Evolutionary conservation across 1,284 basidiomycete species (phyloP), one percentile per base, ranked within the genome.

Genomic region (Dichomitus squalens): DNA sequence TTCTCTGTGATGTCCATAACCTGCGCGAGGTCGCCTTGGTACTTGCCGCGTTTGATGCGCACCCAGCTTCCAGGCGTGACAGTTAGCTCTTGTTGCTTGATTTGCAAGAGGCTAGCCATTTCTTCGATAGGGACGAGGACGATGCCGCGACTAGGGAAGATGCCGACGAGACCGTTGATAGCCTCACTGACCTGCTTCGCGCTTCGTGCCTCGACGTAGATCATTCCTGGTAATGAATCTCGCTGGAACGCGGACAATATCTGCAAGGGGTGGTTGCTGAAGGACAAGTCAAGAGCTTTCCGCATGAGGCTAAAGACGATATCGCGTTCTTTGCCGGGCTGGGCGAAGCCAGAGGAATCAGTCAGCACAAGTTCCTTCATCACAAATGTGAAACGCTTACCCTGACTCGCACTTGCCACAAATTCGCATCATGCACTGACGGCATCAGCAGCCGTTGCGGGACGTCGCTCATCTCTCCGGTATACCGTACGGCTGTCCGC

Each of bases 401-500:
- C 83, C 95, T 95, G 66, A 96, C 95, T 65, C 92, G 84, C 52
- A 99, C 88, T 75, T 96, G 95, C 95, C 95, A 99, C 64, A 99
- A 76, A 70, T 87, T 96, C 6, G 96, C 93, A 72, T 99, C 96
- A 59, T 97, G 90, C 7, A 98, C 95, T 14, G 91, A 93, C 34
- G 96, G 96, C 96, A 99, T 98, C 41, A 97, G 81, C 47, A 98
- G 76, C n/a, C 95, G 85, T 70, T 98, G 95, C 0, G 97, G 96
- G 33, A 98, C 88, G 66, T 94, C 91, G 69, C 95, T 96, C 85
- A 93, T 90, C 72, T 95, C 93, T 25, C 92, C 92, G 25, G 91
- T 89, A 70, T 93, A 96, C 50, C 86, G 86, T 49, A 84, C 82
- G 16, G 85, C 82, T 27, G 85, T 81, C 52, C 84, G 80, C 55